Base-by-base conservation (phyloP, 2,329 filamentous ascomycete species). In the Talaromyces sp. region DNA sequence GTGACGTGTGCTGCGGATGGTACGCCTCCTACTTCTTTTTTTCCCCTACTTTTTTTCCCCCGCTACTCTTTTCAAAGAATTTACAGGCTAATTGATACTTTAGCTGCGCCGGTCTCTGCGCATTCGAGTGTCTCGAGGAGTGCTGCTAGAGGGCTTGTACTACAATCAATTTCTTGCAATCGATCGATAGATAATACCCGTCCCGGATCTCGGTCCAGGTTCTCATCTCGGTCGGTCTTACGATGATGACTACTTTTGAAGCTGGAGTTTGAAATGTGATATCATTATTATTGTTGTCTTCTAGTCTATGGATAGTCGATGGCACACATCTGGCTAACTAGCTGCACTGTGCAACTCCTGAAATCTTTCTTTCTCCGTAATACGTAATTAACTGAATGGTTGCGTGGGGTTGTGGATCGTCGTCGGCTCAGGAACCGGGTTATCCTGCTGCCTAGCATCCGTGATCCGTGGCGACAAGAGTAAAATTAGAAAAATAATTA, bases 1-100 rank as follows among this genome's bases (percentile, higher is more conserved):
- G 70, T 14, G 68, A 71, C 49, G 50, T 72, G 31, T 73, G 70
- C 65, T 73, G 71, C 55, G 71, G 71, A 64, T 31, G 72, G 71
- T 73, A 65, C 64, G 68, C n/a, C n/a, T n/a, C n/a, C n/a, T n/a
- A n/a, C n/a, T n/a, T n/a, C n/a, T n/a, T n/a, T n/a, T n/a, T n/a
- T n/a, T n/a, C n/a, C n/a, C n/a, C n/a, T n/a, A n/a, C n/a, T n/a
- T n/a, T n/a, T n/a, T n/a, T n/a, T n/a, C n/a, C n/a, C n/a, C n/a
- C n/a, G n/a, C n/a, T n/a, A n/a, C n/a, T n/a, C n/a, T n/a, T n/a
- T n/a, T n/a, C n/a, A 27, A 27, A 6, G 6, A 27, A 27, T 27
- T 3, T 27, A 21, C 24, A 4, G 35, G 21, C 51, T 55, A 2
- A 50, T 57, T 43, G 10, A 35, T 51, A 11, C 3, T 29, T 6